Conservation (phyloP, 2,329 filamentous ascomycete genomes). For the Fusarium anthophilum region DNA sequence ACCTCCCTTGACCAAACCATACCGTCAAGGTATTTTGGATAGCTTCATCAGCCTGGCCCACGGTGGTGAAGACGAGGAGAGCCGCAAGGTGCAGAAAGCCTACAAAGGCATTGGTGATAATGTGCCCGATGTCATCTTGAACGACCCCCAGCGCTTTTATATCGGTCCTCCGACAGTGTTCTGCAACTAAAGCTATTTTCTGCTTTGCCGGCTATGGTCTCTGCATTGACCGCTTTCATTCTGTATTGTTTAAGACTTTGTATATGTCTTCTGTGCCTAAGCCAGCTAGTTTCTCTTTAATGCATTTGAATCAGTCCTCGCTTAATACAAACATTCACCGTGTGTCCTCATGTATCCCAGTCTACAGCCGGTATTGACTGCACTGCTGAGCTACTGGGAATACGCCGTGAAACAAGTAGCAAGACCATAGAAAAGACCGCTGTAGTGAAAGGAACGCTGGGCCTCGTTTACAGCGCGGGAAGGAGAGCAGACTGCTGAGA, state of each 20-base stretch:
- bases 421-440: rapidly evolving
- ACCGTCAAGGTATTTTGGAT: rapidly evolving
- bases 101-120: not conserved
- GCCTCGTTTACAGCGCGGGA: rapidly evolving
- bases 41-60: not conserved
- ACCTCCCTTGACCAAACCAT: rapidly evolving
- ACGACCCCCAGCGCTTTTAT: not conserved
- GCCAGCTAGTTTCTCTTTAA: not conserved
- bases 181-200: not conserved
- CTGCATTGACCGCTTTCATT: rapidly evolving
- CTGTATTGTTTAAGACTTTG: too few species aligned
- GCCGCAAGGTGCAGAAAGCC: not conserved
- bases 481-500: not conserved
- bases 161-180: not conserved
- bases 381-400: rapidly evolving
- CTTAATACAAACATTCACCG: not conserved
- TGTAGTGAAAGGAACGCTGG: rapidly evolving
- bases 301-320: rapidly evolving
- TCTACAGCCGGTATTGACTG: rapidly evolving
- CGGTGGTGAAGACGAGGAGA: not conserved
- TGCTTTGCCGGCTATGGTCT: rapidly evolving
- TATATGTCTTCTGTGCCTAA: rapidly evolving
- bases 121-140: not conserved
- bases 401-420: rapidly evolving
- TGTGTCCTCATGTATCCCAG: not conserved